Evolutionary conservation across 169 alveolate genomes (phyloP).

Genomic region (Plasmodium relictum): DNA sequence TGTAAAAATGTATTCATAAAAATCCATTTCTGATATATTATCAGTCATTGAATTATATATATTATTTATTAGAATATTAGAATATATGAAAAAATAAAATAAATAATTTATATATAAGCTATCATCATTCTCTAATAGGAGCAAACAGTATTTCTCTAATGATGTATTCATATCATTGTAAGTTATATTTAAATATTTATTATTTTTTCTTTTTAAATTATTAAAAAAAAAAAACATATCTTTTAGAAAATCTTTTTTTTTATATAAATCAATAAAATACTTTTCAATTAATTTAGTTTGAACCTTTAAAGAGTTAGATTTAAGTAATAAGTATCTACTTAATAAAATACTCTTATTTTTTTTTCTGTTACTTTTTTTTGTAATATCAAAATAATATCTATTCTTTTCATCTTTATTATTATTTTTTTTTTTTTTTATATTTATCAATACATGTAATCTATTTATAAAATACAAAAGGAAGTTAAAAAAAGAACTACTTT

Average conservation of each 20-base stretch:
- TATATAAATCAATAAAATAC: slow-evolving; percentile 58
- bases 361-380: background rate
- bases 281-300: slow-evolving; percentile 53
- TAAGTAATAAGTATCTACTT: slow-evolving; percentile 30
- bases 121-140: slow-evolving; percentile 53
- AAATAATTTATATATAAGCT: slow-evolving; percentile 27
- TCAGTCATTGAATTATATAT: slow-evolving; percentile 11
- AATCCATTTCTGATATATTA: background rate
- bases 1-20: background rate
- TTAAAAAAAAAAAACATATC: slow-evolving; percentile 60
- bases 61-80: slow-evolving; percentile 17
- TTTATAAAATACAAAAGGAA: slow-evolving; percentile 41
- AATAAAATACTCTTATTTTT: slow-evolving; percentile 6
- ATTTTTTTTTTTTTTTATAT: slow-evolving; percentile 11
- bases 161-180: slow-evolving; percentile 26
- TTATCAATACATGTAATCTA: slow-evolving; percentile 23
- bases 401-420: background rate
- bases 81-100: slow-evolving; percentile 49
- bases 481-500: background rate
- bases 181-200: slow-evolving; percentile 19
- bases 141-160: slow-evolving; percentile 34
- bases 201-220: slow-evolving; percentile 44
- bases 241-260: slow-evolving; percentile 50
- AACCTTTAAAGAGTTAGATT: slow-evolving; percentile 31
- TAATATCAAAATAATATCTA: background rate